Percentiles rank a stretch among this genome's conserved stretches.
Conservation (phyloP, 306 rosid genomes). For the Senna tora region DNA sequence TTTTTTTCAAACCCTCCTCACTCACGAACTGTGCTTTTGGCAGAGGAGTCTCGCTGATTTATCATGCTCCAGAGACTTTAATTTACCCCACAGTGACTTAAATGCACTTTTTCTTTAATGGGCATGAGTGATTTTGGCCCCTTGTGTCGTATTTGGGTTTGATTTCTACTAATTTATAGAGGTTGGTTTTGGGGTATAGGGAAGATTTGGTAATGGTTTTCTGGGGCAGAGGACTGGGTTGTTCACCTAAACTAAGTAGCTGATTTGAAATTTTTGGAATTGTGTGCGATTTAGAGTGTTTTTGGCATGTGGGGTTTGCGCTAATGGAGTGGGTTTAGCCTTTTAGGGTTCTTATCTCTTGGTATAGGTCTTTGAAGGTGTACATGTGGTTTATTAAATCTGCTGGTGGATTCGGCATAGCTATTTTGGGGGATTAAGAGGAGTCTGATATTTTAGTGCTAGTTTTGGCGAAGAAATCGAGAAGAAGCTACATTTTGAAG, state of each 20-base stretch:
- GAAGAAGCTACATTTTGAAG: slow-evolving; percentile 61
- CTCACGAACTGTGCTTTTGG: slow-evolving; percentile 40
- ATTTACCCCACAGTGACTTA: slow-evolving; percentile 37
- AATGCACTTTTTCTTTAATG: slow-evolving; percentile 44
- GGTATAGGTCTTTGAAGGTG: slow-evolving; percentile 32
- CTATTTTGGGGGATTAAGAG: slow-evolving; percentile 36
- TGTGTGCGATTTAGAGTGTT: slow-evolving; percentile 30
- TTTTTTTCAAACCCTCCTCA: slow-evolving; percentile 41
- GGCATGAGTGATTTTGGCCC: slow-evolving; percentile 56
- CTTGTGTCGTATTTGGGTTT: slow-evolving; percentile 43
- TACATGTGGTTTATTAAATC: slow-evolving; percentile 28
- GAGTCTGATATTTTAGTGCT: slow-evolving; percentile 27
- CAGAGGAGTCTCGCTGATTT: slow-evolving; percentile 41
- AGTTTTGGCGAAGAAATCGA: slow-evolving; percentile 38
- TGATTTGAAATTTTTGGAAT: slow-evolving; percentile 28
- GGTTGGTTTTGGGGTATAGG: background rate
- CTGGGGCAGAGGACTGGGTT: slow-evolving; percentile 47
- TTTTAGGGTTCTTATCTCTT: slow-evolving; percentile 43
- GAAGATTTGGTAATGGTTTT: slow-evolving; percentile 19
- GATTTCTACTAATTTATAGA: slow-evolving; percentile 44
- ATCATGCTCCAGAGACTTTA: slow-evolving; percentile 34
- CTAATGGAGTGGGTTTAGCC: slow-evolving; percentile 56
- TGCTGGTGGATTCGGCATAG: slow-evolving; percentile 42
- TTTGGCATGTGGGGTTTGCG: slow-evolving; percentile 38
- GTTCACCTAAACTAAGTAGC: slow-evolving; percentile 68